Conservation (phyloP, 176 grass and related monocot genomes). For the Alloteropsis semialata region DNA sequence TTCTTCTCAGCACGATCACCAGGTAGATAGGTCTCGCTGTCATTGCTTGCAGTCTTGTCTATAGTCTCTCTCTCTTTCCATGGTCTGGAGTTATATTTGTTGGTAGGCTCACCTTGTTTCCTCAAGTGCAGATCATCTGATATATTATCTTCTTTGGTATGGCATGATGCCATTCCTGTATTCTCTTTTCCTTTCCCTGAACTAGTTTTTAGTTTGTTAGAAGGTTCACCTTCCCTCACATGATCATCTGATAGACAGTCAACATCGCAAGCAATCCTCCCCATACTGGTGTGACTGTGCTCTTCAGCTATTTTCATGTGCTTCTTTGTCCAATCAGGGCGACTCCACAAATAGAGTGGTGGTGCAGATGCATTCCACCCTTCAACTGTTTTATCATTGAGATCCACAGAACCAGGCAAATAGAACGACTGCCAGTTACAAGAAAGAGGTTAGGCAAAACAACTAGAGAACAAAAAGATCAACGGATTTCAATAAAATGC, state of each 20-base stretch:
- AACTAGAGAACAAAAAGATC: not conserved
- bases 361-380: conserved; percentile 85
- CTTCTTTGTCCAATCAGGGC: conserved; percentile 61
- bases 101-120: conserved; percentile 18
- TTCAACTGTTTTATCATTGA: conserved; percentile 69
- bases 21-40: not conserved
- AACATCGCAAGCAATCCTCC: not conserved
- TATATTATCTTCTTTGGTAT: conserved; percentile 7
- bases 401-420: conserved; percentile 87
- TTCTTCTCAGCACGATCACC: conserved; percentile 21
- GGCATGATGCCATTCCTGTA: not conserved
- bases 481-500: not conserved
- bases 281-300: conserved; percentile 38
- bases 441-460: conserved; percentile 5
- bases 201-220: not conserved
- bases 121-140: not conserved
- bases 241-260: not conserved
- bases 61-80: conserved; percentile 15
- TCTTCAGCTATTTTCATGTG: conserved; percentile 61
- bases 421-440: conserved; percentile 75
- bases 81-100: not conserved
- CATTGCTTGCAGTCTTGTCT: not conserved
- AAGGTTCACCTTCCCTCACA: conserved; percentile 23
- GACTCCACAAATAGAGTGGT: conserved; percentile 87
- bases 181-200: not conserved